Evolutionary conservation across 1,284 basidiomycete species (phyloP).

Genomic region (Ustilago crameri): DNA sequence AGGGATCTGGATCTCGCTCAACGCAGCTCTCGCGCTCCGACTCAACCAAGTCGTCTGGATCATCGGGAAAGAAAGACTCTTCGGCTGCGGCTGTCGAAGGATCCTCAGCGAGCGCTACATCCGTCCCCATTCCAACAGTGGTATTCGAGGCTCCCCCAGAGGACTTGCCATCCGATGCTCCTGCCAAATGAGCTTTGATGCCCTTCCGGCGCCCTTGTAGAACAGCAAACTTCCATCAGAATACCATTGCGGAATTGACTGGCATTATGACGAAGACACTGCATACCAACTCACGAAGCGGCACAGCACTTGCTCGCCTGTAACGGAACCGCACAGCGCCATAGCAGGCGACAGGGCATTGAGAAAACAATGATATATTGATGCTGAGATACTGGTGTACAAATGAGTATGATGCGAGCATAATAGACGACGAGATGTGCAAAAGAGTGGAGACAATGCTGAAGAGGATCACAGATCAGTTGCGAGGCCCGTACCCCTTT

Average conservation of each 20-base stretch:
- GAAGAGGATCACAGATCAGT: constrained; percentile 10
- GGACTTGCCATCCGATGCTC: constrained; percentile 21
- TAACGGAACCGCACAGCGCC: too few species aligned
- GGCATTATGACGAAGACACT: neutral
- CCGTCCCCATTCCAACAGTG: constrained; percentile 31
- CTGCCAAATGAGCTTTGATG: constrained; percentile 8
- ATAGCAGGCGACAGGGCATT: neutral
- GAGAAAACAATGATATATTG: neutral
- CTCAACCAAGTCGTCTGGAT: constrained; percentile 25
- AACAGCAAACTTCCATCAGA: too few species aligned
- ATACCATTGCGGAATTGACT: neutral
- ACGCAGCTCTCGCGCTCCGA: constrained; percentile 28
- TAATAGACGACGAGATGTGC: neutral
- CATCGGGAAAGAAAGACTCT: constrained; percentile 11
- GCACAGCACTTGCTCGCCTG: too few species aligned
- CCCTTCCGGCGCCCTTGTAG: neutral
- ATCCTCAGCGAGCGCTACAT: constrained; percentile 9
- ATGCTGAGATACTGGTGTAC: constrained; percentile 4
- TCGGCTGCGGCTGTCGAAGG: constrained; percentile 1
- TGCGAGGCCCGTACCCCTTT: constrained; percentile 56
- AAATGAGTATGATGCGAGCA: constrained; percentile 2
- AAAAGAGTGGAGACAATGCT: neutral
- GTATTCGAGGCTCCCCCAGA: constrained; percentile 49
- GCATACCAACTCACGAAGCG: too few species aligned
- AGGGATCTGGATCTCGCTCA: constrained; percentile 22